Conservation (phyloP, 805 yeast species). For the Wickerhamomyces silvicola region DNA sequence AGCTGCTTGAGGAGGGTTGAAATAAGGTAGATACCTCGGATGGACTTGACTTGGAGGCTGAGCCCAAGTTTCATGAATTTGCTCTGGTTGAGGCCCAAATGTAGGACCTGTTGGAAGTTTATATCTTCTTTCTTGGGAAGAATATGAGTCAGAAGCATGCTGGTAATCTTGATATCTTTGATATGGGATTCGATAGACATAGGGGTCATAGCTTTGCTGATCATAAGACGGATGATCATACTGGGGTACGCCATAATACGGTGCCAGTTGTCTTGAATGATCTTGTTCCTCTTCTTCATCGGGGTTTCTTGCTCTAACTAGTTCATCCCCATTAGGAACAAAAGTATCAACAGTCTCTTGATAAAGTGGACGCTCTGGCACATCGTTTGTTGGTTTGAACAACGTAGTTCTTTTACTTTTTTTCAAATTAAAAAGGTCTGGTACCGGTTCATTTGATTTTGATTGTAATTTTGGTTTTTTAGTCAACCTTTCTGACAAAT, state of each 20-base stretch:
- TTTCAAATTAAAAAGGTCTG: constrained; percentile 2
- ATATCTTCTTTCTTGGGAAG: too few relatives aligned
- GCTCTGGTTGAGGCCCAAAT: too few relatives aligned
- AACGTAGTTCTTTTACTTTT: constrained; percentile 1
- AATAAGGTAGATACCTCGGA: too few relatives aligned
- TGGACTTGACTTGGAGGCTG: too few relatives aligned
- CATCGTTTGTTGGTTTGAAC: background rate
- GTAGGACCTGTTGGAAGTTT: too few relatives aligned
- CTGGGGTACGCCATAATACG: too few relatives aligned
- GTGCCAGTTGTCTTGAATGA: too few relatives aligned
- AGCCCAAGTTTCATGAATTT: too few relatives aligned
- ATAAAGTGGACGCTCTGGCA: background rate
- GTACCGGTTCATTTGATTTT: background rate
- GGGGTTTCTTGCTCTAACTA: too few relatives aligned
- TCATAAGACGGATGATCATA: background rate
- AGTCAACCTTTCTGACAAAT: too few relatives aligned
- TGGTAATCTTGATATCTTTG: background rate
- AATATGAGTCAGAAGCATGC: background rate
- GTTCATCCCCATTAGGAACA: too few relatives aligned
- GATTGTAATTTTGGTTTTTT: background rate
- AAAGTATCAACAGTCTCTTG: background rate
- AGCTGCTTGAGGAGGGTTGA: too few relatives aligned
- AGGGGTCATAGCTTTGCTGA: background rate
- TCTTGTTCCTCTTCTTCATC: background rate
- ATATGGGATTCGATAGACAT: background rate